Evolutionary conservation across 805 yeast species (phyloP).

Genomic region (Yarrowia sp.): DNA sequence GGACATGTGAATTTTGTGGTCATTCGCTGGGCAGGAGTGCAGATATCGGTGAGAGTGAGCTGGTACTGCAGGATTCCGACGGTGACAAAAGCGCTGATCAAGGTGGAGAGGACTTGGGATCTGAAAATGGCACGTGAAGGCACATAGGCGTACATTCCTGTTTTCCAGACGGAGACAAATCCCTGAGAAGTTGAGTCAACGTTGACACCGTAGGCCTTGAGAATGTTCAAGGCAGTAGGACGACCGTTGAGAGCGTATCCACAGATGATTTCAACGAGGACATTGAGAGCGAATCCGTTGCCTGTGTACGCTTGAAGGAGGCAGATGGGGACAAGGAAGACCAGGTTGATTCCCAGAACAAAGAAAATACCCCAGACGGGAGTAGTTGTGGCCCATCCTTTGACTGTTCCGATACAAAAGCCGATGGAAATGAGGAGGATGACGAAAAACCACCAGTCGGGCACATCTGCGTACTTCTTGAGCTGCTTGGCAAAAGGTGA

Average conservation of each 20-base stretch:
- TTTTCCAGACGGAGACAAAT: conserved; percentile 63
- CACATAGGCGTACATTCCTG: conserved; percentile 65
- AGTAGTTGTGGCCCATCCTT: conserved; percentile 56
- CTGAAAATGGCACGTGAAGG: conserved; percentile 64
- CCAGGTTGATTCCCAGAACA: conserved; percentile 60
- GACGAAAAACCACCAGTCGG: conserved; percentile 72
- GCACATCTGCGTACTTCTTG: conserved; percentile 68
- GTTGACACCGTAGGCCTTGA: conserved; percentile 66
- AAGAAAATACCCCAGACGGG: conserved; percentile 69
- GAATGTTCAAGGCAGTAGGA: conserved; percentile 66
- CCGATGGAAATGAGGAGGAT: conserved; percentile 56
- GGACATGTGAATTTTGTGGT: conserved; percentile 51
- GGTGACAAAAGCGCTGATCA: conserved; percentile 50
- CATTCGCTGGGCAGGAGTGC: conserved; percentile 44
- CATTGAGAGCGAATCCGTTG: conserved; percentile 61
- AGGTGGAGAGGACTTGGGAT: conserved; percentile 52
- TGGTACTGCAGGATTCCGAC: conserved; percentile 49
- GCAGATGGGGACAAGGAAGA: conserved; percentile 64
- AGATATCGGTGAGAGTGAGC: conserved; percentile 47
- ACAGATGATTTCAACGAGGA: conserved; percentile 66
- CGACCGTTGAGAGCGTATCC: conserved; percentile 73
- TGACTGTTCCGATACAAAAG: conserved; percentile 47
- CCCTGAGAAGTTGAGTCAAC: conserved; percentile 66
- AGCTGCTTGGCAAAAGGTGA: conserved; percentile 51
- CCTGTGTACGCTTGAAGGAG: conserved; percentile 67